phyloP scores from a whole-genome alignment of 1,284 basidiomycete genomes.

The Ceratobasidium sp. region DNA sequence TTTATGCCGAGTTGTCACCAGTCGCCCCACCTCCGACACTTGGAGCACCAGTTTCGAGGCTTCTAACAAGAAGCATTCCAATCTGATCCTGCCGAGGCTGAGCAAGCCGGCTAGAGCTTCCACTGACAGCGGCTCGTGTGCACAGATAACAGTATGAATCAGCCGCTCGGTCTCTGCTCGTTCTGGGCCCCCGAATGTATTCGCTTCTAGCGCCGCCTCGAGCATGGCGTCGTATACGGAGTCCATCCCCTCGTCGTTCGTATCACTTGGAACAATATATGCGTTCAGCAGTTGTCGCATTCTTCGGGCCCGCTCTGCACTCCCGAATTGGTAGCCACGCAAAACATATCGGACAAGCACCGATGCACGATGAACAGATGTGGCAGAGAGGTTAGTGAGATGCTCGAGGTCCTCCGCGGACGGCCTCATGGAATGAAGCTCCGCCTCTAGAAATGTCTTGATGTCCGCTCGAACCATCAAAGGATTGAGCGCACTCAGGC shows the following conservation, averaged over 20 bases:
- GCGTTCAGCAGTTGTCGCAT: background rate
- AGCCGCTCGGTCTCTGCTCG: background rate
- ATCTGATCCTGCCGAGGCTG: background rate
- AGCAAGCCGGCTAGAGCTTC: background rate
- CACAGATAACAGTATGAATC: conserved; percentile 1
- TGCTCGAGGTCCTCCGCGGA: background rate
- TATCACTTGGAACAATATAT: too few relatives aligned
- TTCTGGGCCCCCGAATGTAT: background rate
- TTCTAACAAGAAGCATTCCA: background rate
- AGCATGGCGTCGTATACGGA: background rate
- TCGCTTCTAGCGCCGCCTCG: background rate
- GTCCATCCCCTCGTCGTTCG: background rate
- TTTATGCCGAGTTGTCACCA: background rate
- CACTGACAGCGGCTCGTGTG: background rate
- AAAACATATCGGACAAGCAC: background rate
- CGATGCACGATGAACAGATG: background rate
- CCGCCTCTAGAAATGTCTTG: background rate
- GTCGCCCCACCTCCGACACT: background rate
- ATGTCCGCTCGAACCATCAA: conserved; percentile 5
- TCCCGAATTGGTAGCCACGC: background rate
- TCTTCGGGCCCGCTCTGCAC: background rate
- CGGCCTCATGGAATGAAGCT: background rate
- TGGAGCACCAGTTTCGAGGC: background rate
- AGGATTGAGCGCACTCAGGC: background rate
- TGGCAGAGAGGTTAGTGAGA: background rate